A percentile compares a stretch with the other conserved stretches of the same genome.
phyloP scores from a whole-genome alignment of 2,329 filamentous ascomycete species.

The Leptographium galeiforme region DNA sequence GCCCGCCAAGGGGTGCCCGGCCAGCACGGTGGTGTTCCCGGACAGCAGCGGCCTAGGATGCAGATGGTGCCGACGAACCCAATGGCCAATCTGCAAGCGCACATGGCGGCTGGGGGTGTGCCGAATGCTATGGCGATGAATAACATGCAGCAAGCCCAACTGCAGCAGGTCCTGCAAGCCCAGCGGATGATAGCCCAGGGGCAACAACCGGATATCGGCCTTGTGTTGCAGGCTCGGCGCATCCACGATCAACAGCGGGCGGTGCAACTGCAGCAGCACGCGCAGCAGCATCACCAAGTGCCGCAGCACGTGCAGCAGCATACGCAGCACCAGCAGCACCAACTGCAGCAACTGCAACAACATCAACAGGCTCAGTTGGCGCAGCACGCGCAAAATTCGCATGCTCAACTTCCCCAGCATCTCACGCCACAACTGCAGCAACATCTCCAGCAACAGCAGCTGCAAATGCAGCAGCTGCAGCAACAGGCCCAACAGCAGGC shows the following conservation, averaged over 20 bases:
- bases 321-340: constrained; percentile 35
- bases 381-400: constrained; percentile 11
- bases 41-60: constrained; percentile 36
- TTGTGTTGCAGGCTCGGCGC: constrained; percentile 51
- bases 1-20: constrained; percentile 30
- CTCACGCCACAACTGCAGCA: constrained; percentile 10
- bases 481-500: constrained; percentile 14
- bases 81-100: constrained; percentile 33
- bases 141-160: constrained; percentile 52
- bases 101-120: constrained; percentile 33
- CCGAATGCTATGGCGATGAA: constrained; percentile 45
- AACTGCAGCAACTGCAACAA: constrained; percentile 15
- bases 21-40: constrained; percentile 21
- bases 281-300: constrained; percentile 41
- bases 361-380: constrained; percentile 7
- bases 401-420: constrained; percentile 33
- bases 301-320: constrained; percentile 44
- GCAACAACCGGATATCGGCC: constrained; percentile 34
- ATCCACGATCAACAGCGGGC: constrained; percentile 51
- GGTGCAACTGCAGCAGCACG: constrained; percentile 42
- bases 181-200: constrained; percentile 40
- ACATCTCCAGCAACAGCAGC: constrained; percentile 41
- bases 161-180: constrained; percentile 41
- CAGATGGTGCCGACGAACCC: constrained; percentile 38
- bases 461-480: constrained; percentile 16